These are phyloP conservation scores for Baudoinia panamericana DNA, from an alignment of 495 filamentous ascomycete species.

Conservation along the genomic window DNA sequence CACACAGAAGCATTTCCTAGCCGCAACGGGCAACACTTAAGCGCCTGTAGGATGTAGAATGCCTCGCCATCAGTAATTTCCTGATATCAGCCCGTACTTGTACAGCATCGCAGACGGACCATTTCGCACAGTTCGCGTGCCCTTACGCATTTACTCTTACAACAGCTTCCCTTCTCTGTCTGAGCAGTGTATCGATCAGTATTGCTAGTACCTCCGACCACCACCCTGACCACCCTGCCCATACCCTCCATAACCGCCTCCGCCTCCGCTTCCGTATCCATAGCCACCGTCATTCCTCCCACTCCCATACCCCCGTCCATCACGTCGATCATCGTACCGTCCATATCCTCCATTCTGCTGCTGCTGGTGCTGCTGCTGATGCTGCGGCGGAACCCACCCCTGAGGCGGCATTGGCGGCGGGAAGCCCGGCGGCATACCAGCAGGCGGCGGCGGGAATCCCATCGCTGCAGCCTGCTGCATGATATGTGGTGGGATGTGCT, in stretches of 20 bases:
- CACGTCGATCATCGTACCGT: background rate
- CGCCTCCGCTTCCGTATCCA: background rate
- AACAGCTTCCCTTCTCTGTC: too few species aligned
- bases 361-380: slow-evolving; percentile 1
- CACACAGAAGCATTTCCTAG: too few species aligned
- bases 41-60: too few species aligned
- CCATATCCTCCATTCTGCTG: slow-evolving; percentile 8
- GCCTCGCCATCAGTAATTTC: too few species aligned
- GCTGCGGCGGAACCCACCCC: slow-evolving; percentile 8
- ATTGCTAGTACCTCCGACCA: too few species aligned
- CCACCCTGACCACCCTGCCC: slow-evolving; percentile 1
- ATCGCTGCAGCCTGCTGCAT: slow-evolving; percentile 16
- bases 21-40: too few species aligned
- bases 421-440: slow-evolving; percentile 3
- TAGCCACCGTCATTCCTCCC: slow-evolving; percentile 2
- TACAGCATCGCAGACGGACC: too few species aligned
- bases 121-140: too few species aligned
- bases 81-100: too few species aligned
- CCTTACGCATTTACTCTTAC: too few species aligned
- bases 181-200: too few species aligned
- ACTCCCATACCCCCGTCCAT: background rate
- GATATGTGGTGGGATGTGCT: slow-evolving; percentile 15
- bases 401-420: slow-evolving; percentile 1
- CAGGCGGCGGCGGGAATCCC: slow-evolving; percentile 15
- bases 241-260: background rate